Evolutionary conservation across 108 stramenopile species (phyloP), one percentile per base, ranked within the genome.

Genomic region (Nitzschia sp.): DNA sequence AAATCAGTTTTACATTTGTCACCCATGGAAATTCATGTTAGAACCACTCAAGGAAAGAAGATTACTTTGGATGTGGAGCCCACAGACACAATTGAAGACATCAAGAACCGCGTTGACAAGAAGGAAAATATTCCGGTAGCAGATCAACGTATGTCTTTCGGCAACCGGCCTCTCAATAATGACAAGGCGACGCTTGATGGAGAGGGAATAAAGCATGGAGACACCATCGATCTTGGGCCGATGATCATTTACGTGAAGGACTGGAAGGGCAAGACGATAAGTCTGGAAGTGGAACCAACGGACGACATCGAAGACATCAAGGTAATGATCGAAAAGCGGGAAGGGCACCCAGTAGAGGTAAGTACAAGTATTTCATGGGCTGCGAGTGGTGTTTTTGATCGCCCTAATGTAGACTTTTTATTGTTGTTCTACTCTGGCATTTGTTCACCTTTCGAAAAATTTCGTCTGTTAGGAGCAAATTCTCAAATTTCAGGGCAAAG

Each of bases 181-280:
- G 56, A 70, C 47, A 21, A 19, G 27, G 47, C 57, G 9, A 67
- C 68, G 34, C 35, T 70, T 2, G 64, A 49, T 13, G 54, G 59
- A 45, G 57, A 49, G 60, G 63, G 51, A 18, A 51, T 54, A 11
- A 26, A 55, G 53, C 59, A 74, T 58, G 23, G 47, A 59, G 68
- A 70, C 42, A 58, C 64, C 0, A 28, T 77, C 8, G 69, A 77
- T 51, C 38, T 77, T 60, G 63, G 70, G 15, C 69, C 69, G 3
- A 77, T 70, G 76, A 9, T 58, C 26, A 70, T 77, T 42, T 33
- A 48, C 26, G 76, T 77, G 8, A 49, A 60, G 46, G 62, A 68
- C 51, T 53, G 34, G 17, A 60, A 68, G n/a, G 72, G 72, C 13
- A 53, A 51, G 42, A 72, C 13, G 27, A 47, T 65, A 3, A 45